Percentiles rank a stretch among this genome's conserved stretches.
Conservation (phyloP, 2,329 filamentous ascomycete genomes). For the Cladophialophora chaetospira region DNA sequence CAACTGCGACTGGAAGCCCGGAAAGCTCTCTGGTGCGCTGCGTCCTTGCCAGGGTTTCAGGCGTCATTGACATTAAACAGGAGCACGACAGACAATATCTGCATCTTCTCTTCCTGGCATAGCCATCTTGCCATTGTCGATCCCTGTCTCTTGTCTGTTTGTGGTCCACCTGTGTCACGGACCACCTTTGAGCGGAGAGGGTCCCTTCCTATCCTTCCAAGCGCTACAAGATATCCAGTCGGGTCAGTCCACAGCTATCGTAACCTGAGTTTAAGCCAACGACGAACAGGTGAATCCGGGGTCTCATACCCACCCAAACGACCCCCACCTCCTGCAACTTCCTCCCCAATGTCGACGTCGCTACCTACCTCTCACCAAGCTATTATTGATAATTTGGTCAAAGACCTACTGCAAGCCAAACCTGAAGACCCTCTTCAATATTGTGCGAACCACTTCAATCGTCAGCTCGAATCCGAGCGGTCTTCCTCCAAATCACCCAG, state of each 20-base stretch:
- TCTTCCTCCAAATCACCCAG: conserved; percentile 51
- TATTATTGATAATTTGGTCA: conserved; percentile 65
- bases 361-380: conserved; percentile 59
- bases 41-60: conserved; percentile 2
- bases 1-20: conserved; percentile 1
- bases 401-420: conserved; percentile 60
- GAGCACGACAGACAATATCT: not conserved
- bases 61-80: not conserved
- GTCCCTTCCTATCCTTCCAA: conserved; percentile 19
- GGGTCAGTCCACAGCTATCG: conserved; percentile 9
- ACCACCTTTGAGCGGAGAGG: conserved; percentile 15
- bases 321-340: conserved; percentile 25
- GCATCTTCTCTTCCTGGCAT: conserved; percentile 18
- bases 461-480: conserved; percentile 66
- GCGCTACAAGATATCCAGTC: conserved; percentile 5
- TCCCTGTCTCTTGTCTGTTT: conserved; percentile 8
- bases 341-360: conserved; percentile 41
- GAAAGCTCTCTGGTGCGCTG: conserved; percentile 5
- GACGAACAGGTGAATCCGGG: conserved; percentile 10
- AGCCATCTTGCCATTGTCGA: conserved; percentile 11
- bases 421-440: conserved; percentile 69
- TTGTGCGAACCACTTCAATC: conserved; percentile 69
- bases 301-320: conserved; percentile 10
- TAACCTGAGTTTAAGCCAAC: conserved; percentile 15
- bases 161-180: conserved; percentile 7